Base-by-base conservation (phyloP, 2,329 filamentous ascomycete species). In the Coniochaeta hoffmannii region DNA sequence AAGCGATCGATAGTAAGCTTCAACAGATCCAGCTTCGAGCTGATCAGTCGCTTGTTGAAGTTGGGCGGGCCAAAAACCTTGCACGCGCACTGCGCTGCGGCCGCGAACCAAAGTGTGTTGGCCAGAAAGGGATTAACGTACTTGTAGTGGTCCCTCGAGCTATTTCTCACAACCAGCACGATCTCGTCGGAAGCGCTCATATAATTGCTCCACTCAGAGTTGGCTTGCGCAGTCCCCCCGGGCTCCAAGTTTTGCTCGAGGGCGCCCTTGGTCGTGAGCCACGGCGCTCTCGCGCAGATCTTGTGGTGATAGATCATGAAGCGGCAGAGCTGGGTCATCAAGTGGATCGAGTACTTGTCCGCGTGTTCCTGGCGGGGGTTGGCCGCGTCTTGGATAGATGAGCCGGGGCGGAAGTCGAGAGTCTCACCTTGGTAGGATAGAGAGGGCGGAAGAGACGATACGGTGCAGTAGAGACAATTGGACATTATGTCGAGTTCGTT, bases 221-320 rank as follows among this genome's bases (percentile, higher is more conserved):
- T 58, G 7, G 62, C 53, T 22, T 58, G 52, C 12, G 59, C 57
- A 15, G 50, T 19, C 19, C 38, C 34, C 14, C 22, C 15, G 22
- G 19, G 46, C 10, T 32, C 28, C 19, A n/a, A n/a, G 31, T 34
- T 35, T 24, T 36, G 17, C 17, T 26, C 14, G 32, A 24, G 11
- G 17, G 50, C 31, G 38, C n/a, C 34, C 9, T 50, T 35, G 38
- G 55, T 5, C 19, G 50, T 19, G 15, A 60, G 32, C 59, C 59
- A 58, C 3, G 58, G 55, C 14, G 58, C 57, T n/a, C 56, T 58
- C 15, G 57, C 60, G 54, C 61, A 69, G 15, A 68, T 58, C 38
- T 68, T 60, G 54, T 68, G 65, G 38, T 66, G 63, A 50, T 66
- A 59, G 30, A 67, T 66, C 68, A 71, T 70, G 52, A 71, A 60